Evolutionary conservation across 148 eudicot genomes (phyloP), one percentile per base, ranked within the genome.

Genomic region (Rhododendron henanense): DNA sequence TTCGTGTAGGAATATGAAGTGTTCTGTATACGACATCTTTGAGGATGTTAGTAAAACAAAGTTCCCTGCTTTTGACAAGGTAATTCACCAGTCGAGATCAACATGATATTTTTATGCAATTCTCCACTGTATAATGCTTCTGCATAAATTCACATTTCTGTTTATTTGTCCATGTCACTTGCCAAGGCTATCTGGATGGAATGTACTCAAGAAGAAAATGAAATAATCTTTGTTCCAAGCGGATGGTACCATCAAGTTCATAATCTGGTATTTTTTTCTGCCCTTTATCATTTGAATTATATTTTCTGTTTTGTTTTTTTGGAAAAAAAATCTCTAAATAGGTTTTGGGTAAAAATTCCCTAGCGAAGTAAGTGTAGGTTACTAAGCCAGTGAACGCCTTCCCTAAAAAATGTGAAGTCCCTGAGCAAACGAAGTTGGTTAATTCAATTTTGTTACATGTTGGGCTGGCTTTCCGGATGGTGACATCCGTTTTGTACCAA

Each of bases 161-260:
- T 84, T 87, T 81, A 33, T 71, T 73, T 80, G 47, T n/a, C 18
- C 81, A 81, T 74, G 77, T 86, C 78, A 82, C 69, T 47, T 83
- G 84, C 88, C 78, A 92, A 97, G 99, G 95, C 99, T 80, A 85
- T 90, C 81, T 95, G 99, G 98, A 86, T 87, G 91, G 98, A 97
- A 83, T 97, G 98, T 84, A 94, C 91, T 79, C 99, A 97, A 88
- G 92, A 87, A 82, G 83, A 78, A 87, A 89, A 92, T 84, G 99
- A 97, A 85, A 92, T 97, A 86, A 95, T 97, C 84, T 94, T 95
- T 88, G 99, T 97, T 86, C 99, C 99, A 21, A 97, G 98, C 88
- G 98, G 99, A 85, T 97, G 99, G 98, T 97, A 93, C 90, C 99
- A 97, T 86, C 99, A 97, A 93, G 99, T 97, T 76, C 98, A 93